Base-by-base conservation (phyloP, 1,139 yeast genomes). In the Magnusiomyces suaveolens region DNA sequence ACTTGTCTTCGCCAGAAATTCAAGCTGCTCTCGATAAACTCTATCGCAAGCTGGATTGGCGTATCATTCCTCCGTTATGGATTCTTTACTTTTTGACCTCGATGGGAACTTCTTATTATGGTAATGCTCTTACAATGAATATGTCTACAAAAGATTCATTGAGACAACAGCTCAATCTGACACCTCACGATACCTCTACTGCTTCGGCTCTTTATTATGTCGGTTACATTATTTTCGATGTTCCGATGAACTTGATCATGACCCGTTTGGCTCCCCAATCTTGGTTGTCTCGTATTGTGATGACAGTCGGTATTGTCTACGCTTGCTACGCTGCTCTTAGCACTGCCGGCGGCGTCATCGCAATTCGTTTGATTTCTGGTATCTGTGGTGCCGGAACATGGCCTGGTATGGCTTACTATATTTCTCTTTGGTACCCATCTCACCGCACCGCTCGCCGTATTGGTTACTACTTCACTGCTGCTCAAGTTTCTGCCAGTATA, bases 331-430 rank as follows among this genome's bases (percentile, higher is more conserved):
- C 81, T 12, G 82, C 86, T 0, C 73, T 86, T 55, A 56, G 64
- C 14, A 77, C 73, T 55, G 71, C 77, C 14, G 66, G 75, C 2
- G 94, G 94, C 1, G 71, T 87, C 32, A 81, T 82, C 54, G 95
- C 90, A 1, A 70, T 82, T 48, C 76, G 95, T 59, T 81, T 87
- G 56, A 76, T 88, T 57, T 79, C 87, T 26, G 96, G 96, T 50
- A 64, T 84, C 57, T 86, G 84, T 57, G 89, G 89, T 52, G 95
- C 96, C 12, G 96, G 96, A 43, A 82, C 89, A 1, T 88, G 96
- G 96, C 96, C 96, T 0, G 96, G 96, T 12, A 75, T 88, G 83
- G 83, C 90, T 25, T 87, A 87, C 69, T 88, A 87, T 64, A 76
- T 88, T 48, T 80, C 90, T 0, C 73, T 87, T 62, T 88, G 95